These are phyloP conservation scores for Boletus rubescentipes DNA, from an alignment of 768 basidiomycete genomes.

Conservation along the genomic window DNA sequence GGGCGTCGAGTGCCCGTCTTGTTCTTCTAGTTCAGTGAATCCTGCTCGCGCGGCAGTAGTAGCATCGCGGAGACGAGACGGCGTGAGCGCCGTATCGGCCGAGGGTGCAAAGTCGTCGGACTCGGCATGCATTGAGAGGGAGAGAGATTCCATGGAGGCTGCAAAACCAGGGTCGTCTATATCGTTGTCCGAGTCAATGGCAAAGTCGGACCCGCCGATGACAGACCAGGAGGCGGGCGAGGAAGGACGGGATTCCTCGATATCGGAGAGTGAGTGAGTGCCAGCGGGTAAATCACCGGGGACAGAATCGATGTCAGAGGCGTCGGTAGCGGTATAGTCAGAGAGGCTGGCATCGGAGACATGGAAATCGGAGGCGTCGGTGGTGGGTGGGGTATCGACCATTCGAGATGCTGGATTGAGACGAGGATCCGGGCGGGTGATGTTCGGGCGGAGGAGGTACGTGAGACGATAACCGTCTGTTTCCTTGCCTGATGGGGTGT, in stretches of 20 bases:
- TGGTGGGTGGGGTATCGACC: constrained; percentile 71
- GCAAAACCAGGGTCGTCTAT: constrained; percentile 33
- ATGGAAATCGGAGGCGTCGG: constrained; percentile 60
- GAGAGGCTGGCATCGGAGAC: constrained; percentile 45
- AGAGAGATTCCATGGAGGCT: constrained; percentile 35
- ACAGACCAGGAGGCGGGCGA: constrained; percentile 40
- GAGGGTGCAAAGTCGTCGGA: constrained; percentile 13
- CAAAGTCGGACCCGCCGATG: constrained; percentile 33
- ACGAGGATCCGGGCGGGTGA: constrained; percentile 54
- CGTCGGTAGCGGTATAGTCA: constrained; percentile 12
- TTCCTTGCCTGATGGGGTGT: constrained; percentile 39
- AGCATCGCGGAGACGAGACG: background rate
- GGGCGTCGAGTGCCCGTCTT: constrained; percentile 6
- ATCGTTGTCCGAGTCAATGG: constrained; percentile 29
- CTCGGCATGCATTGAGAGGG: constrained; percentile 30
- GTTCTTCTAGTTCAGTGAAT: background rate
- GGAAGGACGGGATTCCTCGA: constrained; percentile 30
- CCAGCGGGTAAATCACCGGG: constrained; percentile 10
- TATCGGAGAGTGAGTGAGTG: constrained; percentile 22
- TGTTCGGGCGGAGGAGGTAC: constrained; percentile 78
- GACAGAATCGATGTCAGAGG: constrained; percentile 27
- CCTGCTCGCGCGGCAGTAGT: background rate
- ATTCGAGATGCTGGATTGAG: constrained; percentile 28
- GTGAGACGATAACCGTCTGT: constrained; percentile 61
- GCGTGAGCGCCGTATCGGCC: constrained; percentile 5